These are phyloP conservation scores for Fusarium sulawesiense DNA, from an alignment of 2,329 filamentous ascomycete species.

Conservation along the genomic window DNA sequence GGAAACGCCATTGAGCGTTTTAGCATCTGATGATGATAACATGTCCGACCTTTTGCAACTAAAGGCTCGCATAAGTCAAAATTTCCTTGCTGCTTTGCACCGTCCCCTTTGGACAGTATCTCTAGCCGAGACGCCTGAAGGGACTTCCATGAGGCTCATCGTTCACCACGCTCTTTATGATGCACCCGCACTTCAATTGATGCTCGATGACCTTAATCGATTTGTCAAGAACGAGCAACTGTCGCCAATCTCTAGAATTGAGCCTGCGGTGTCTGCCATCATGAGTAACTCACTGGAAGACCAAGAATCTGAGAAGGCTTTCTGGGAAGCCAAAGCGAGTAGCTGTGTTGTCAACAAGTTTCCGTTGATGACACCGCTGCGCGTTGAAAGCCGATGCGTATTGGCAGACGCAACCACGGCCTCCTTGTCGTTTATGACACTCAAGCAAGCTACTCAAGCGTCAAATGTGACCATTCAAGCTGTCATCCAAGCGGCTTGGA, in stretches of 20 bases:
- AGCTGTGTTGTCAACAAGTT: slow-evolving; percentile 74
- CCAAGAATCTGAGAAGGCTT: slow-evolving; percentile 56
- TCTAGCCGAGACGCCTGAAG: slow-evolving; percentile 52
- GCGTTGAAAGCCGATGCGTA: slow-evolving; percentile 51
- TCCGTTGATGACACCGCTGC: slow-evolving; percentile 77
- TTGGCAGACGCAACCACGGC: slow-evolving; percentile 48
- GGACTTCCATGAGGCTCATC: slow-evolving; percentile 56
- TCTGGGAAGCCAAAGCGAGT: slow-evolving; percentile 72
- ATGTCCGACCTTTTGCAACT: slow-evolving; percentile 52
- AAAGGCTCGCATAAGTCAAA: slow-evolving; percentile 48
- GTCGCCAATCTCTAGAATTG: slow-evolving; percentile 41
- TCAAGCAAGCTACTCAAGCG: slow-evolving; percentile 68
- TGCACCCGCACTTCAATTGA: slow-evolving; percentile 74
- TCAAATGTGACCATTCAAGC: slow-evolving; percentile 80
- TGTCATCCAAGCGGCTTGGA: slow-evolving; percentile 81
- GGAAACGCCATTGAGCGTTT: slow-evolving; percentile 22
- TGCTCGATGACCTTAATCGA: slow-evolving; percentile 69
- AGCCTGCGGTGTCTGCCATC: slow-evolving; percentile 56
- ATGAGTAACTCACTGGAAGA: slow-evolving; percentile 49
- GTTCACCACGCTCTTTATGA: slow-evolving; percentile 90
- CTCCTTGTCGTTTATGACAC: slow-evolving; percentile 55
- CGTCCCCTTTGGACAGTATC: slow-evolving; percentile 72
- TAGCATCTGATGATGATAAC: background rate
- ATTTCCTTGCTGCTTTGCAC: slow-evolving; percentile 59
- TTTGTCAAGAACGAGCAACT: slow-evolving; percentile 42